Conservation (phyloP, 129 eudicot genomes). For the Glebionis coronaria region DNA sequence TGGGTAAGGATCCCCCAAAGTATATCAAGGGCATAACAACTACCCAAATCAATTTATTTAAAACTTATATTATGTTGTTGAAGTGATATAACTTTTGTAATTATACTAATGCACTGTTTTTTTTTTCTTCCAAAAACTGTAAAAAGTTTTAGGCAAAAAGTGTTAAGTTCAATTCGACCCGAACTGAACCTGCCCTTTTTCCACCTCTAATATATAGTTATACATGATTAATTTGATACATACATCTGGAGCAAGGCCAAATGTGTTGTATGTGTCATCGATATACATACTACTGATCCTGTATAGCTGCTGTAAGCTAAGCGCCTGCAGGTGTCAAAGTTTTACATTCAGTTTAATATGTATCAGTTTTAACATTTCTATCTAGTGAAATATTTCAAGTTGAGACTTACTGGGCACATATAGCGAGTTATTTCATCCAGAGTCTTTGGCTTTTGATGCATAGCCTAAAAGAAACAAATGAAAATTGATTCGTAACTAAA, state of each 20-base stretch:
- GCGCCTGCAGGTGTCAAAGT: slow-evolving; percentile 39
- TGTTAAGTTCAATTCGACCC: no score
- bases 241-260: slow-evolving; percentile 75
- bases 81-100: no score
- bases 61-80: not conserved
- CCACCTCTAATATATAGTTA: no score
- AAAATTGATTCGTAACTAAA: not conserved
- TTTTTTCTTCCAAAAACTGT: no score
- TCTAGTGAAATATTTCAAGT: slow-evolving; percentile 8
- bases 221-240: not conserved
- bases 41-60: no score
- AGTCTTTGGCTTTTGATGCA: slow-evolving; percentile 78
- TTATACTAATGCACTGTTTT: no score
- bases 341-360: slow-evolving; percentile 1
- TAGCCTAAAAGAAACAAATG: slow-evolving; percentile 47
- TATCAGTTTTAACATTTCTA: not conserved
- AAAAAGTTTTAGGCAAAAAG: no score
- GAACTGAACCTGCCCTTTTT: no score
- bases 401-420: slow-evolving; percentile 73
- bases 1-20: no score
- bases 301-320: slow-evolving; percentile 84
- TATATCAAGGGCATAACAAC: no score
- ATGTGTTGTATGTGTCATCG: slow-evolving; percentile 92
- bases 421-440: slow-evolving; percentile 84
- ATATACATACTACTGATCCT: slow-evolving; percentile 94